These are phyloP conservation scores for Podaxis sp. DNA, from an alignment of 768 basidiomycete species.

Conservation along the genomic window DNA sequence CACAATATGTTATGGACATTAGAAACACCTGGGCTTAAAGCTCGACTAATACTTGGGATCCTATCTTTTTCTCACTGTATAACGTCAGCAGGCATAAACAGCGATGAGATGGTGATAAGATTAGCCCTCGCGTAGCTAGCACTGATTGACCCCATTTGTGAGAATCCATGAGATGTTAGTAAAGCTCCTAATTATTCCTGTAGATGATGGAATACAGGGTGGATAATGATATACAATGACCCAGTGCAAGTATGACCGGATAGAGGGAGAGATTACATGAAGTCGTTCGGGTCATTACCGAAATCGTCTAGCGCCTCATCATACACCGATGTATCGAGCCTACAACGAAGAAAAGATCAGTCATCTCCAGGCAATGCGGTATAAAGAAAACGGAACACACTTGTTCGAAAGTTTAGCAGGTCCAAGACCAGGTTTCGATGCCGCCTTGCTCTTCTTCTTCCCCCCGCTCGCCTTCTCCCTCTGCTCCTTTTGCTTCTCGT, in stretches of 20 bases:
- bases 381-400: slow-evolving; percentile 34
- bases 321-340: slow-evolving; percentile 77
- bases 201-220: not conserved
- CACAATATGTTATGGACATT: not conserved
- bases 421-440: slow-evolving; percentile 74
- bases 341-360: slow-evolving; percentile 24
- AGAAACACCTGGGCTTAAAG: not conserved
- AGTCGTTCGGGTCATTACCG: slow-evolving; percentile 71
- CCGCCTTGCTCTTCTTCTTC: slow-evolving; percentile 82
- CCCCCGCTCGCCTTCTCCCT: slow-evolving; percentile 75
- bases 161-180: not conserved
- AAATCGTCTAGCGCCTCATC: slow-evolving; percentile 93
- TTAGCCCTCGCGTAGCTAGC: not conserved
- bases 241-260: not conserved
- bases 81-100: not conserved
- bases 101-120: not conserved
- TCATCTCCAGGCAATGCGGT: slow-evolving; percentile 1
- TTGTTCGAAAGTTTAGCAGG: slow-evolving; percentile 64
- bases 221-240: slow-evolving; percentile 5
- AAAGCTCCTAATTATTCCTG: not conserved
- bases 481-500: slow-evolving; percentile 93
- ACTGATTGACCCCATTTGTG: not conserved
- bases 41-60: not conserved
- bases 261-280: slow-evolving; percentile 69
- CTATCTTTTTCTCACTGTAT: not conserved